Evolutionary conservation across 1,139 yeast genomes (phyloP).

Genomic region (Diutina pseudorugosa): DNA sequence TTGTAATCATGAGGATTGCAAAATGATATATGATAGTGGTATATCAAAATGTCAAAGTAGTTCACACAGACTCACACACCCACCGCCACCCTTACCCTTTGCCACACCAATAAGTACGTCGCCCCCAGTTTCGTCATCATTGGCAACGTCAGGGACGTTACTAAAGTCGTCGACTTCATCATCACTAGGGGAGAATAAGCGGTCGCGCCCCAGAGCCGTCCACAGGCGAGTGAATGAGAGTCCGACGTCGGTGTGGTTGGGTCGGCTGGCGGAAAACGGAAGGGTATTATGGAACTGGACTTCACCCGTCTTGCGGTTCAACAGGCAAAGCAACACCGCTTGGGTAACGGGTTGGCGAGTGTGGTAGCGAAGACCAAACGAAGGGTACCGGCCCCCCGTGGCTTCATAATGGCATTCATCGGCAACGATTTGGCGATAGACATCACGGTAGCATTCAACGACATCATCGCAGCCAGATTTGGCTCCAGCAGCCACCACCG

Average conservation of each 20-base stretch:
- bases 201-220: constrained; percentile 1
- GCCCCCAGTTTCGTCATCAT: neutral
- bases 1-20: neutral
- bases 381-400: neutral
- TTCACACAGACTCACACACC: neutral
- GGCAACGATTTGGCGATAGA: neutral
- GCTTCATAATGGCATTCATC: neutral
- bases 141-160: neutral
- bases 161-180: neutral
- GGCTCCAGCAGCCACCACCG: neutral
- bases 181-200: neutral
- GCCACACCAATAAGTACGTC: neutral
- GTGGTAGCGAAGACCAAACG: neutral
- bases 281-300: neutral
- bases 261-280: neutral
- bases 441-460: neutral
- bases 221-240: neutral
- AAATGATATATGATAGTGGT: too few relatives aligned
- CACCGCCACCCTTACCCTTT: neutral
- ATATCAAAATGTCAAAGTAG: neutral
- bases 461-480: neutral
- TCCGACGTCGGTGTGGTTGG: neutral
- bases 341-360: neutral
- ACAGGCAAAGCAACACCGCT: neutral
- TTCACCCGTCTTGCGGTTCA: constrained; percentile 3